These are phyloP conservation scores for Pluteus cervinus DNA, from an alignment of 768 basidiomycete genomes.

Conservation along the genomic window DNA sequence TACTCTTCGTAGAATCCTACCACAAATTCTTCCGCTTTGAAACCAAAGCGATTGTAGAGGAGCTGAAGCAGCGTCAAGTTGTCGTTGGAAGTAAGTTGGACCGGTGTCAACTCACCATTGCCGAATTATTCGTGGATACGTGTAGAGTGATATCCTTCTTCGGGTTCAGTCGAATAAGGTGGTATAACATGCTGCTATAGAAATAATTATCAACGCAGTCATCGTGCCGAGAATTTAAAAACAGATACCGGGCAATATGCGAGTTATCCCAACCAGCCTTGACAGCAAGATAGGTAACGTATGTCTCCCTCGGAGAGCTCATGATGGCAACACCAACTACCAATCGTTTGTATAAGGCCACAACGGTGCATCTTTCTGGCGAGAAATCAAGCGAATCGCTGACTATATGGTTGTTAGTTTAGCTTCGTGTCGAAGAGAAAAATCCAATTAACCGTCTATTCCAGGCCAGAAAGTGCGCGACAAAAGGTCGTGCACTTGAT, in stretches of 20 bases:
- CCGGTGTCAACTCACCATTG: slow-evolving; percentile 49
- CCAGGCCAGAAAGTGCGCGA: slow-evolving; percentile 70
- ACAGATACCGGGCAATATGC: slow-evolving; percentile 63
- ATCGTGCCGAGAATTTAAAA: slow-evolving; percentile 1
- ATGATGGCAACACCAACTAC: slow-evolving; percentile 72
- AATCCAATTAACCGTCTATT: slow-evolving; percentile 50
- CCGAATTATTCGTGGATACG: slow-evolving; percentile 76
- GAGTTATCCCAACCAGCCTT: slow-evolving; percentile 77
- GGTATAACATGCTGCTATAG: slow-evolving; percentile 68
- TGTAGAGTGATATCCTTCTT: slow-evolving; percentile 76
- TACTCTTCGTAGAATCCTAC: slow-evolving; percentile 79
- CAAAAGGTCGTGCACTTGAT: slow-evolving; percentile 69
- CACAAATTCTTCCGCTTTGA: slow-evolving; percentile 83
- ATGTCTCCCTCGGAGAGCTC: slow-evolving; percentile 74
- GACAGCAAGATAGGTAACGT: slow-evolving; percentile 79
- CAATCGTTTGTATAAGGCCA: slow-evolving; percentile 64
- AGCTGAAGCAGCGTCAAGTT: slow-evolving; percentile 34
- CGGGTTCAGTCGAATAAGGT: slow-evolving; percentile 66
- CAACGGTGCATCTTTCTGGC: slow-evolving; percentile 71
- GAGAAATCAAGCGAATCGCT: slow-evolving; percentile 61
- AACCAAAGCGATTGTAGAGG: slow-evolving; percentile 80
- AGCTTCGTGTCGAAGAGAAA: slow-evolving; percentile 5
- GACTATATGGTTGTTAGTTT: slow-evolving; percentile 33
- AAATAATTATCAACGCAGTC: slow-evolving; percentile 7
- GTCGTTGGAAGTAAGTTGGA: not conserved